phyloP scores from a whole-genome alignment of 202 grass and related monocot genomes.

The Digitaria exilis region DNA sequence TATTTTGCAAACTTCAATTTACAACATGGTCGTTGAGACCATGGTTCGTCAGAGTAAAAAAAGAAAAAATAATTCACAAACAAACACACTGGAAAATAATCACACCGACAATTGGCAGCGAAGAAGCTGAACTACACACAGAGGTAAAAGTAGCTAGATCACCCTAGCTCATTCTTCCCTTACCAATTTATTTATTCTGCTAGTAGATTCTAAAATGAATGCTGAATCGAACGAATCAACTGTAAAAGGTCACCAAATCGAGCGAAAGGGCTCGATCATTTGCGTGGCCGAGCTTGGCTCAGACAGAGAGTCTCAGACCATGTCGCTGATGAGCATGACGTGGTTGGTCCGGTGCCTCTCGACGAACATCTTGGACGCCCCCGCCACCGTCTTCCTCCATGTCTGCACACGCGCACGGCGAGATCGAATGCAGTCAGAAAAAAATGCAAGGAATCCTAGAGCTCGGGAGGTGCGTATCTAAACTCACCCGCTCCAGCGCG shows the following conservation, averaged over 20 bases:
- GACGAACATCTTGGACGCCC: conserved; percentile 93
- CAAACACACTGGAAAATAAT: background rate
- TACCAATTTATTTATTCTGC: conserved; percentile 43
- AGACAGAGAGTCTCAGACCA: conserved; percentile 40
- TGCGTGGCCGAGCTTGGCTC: background rate
- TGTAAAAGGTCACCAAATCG: background rate
- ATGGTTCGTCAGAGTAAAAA: background rate
- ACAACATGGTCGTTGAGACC: conserved; percentile 27
- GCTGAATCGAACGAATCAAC: conserved; percentile 1
- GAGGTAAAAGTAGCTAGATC: conserved; percentile 12
- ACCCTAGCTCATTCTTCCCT: background rate
- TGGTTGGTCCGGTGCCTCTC: conserved; percentile 83
- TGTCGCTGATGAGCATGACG: conserved; percentile 87
- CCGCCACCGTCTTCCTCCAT: conserved; percentile 86
- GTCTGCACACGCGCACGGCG: conserved; percentile 37
- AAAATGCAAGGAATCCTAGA: background rate
- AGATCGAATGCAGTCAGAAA: background rate
- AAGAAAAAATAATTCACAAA: background rate
- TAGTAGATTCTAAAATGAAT: background rate
- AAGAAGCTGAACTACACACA: conserved; percentile 9
- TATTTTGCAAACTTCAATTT: conserved; percentile 65
- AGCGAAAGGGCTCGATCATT: conserved; percentile 4
- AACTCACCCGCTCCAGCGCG: conserved; percentile 75
- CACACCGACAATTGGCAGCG: conserved; percentile 22
- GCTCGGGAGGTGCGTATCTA: background rate